Conservation (phyloP, 208 protist genomes). For the Trypanosoma grayi region DNA sequence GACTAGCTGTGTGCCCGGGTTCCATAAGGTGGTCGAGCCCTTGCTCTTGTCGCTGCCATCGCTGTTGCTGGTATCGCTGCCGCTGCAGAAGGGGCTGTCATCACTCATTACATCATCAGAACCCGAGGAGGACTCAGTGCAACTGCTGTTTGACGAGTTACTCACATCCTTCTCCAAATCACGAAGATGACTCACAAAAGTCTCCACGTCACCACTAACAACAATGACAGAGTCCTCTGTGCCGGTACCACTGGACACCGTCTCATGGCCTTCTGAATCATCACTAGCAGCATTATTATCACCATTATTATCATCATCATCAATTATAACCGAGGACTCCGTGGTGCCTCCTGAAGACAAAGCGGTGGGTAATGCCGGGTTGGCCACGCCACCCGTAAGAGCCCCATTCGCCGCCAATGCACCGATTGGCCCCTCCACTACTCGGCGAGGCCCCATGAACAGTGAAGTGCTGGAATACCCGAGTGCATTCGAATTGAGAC, state of each 20-base stretch:
- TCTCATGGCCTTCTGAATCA: no score
- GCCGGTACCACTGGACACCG: background rate
- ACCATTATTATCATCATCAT: constrained; percentile 13
- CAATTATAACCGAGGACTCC: background rate
- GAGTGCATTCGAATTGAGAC: constrained; percentile 53
- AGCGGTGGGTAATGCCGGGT: background rate
- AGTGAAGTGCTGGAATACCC: constrained; percentile 62
- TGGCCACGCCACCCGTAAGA: background rate
- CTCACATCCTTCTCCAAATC: constrained; percentile 13
- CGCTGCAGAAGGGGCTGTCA: background rate
- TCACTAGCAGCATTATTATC: constrained; percentile 6
- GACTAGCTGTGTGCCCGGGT: constrained; percentile 35
- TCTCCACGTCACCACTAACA: constrained; percentile 5
- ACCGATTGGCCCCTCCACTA: constrained; percentile 19
- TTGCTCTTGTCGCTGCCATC: background rate
- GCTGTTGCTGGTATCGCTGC: background rate
- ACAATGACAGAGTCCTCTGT: constrained; percentile 18
- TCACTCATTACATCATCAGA: constrained; percentile 10
- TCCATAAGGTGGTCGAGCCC: constrained; percentile 32
- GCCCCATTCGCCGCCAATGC: background rate
- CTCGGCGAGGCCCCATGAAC: constrained; percentile 73
- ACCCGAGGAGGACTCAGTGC: background rate
- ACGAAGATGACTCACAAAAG: constrained; percentile 4
- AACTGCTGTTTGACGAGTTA: background rate
- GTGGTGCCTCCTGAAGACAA: background rate